Evolutionary conservation across 2,329 filamentous ascomycete species (phyloP).

Genomic region (Hypocreales sp.): DNA sequence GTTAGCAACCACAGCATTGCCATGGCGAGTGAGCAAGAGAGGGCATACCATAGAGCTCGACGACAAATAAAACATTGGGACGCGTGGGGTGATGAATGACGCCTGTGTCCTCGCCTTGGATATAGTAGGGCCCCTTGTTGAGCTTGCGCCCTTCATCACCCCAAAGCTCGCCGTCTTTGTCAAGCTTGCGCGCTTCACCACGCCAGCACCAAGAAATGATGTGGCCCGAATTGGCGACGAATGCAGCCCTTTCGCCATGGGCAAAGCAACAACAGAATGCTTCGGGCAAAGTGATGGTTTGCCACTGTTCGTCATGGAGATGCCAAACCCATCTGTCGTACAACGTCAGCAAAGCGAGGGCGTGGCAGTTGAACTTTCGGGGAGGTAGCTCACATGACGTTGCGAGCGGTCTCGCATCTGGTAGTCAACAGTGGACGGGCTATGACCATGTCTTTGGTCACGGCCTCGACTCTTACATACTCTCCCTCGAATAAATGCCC

Average conservation of each 20-base stretch:
- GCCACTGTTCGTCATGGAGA: slow-evolving; percentile 6
- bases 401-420: too few species aligned
- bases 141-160: too few species aligned
- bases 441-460: slow-evolving; percentile 5
- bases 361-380: slow-evolving; percentile 7
- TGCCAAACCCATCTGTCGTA: slow-evolving; percentile 8
- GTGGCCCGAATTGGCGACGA: slow-evolving; percentile 7
- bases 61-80: too few species aligned
- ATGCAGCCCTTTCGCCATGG: slow-evolving; percentile 6
- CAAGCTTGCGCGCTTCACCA: slow-evolving; percentile 6
- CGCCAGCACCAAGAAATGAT: slow-evolving; percentile 10
- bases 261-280: slow-evolving; percentile 5
- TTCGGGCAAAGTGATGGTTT: slow-evolving; percentile 7
- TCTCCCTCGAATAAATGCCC: background rate
- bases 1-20: too few species aligned
- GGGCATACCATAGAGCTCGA: too few species aligned
- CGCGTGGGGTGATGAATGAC: too few species aligned
- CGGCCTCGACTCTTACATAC: slow-evolving; percentile 2
- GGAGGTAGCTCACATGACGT: too few species aligned
- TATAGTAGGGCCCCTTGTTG: too few species aligned
- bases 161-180: too few species aligned
- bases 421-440: too few species aligned
- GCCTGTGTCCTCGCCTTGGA: too few species aligned
- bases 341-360: background rate
- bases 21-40: too few species aligned